These are phyloP conservation scores for Astrothelium subdiscretum DNA, from an alignment of 495 filamentous ascomycete genomes.

Conservation along the genomic window DNA sequence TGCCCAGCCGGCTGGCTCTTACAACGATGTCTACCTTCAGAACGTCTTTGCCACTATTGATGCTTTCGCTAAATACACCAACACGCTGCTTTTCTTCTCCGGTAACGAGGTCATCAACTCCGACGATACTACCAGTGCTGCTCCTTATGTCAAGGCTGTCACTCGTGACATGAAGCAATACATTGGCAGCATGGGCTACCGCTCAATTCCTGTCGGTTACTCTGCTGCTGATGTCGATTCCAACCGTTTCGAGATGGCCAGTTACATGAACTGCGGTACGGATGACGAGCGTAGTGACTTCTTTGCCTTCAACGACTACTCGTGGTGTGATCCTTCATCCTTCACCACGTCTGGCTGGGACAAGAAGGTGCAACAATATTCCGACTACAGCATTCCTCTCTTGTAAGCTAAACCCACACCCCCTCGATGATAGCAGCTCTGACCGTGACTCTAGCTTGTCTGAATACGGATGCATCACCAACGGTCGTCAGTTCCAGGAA, in stretches of 20 bases:
- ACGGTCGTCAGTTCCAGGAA: constrained; percentile 72
- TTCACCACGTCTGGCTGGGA: constrained; percentile 74
- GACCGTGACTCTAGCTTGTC: constrained; percentile 48
- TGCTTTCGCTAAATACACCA: constrained; percentile 73
- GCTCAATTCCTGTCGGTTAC: constrained; percentile 82
- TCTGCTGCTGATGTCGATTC: constrained; percentile 76
- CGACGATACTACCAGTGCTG: constrained; percentile 56
- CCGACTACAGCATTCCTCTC: constrained; percentile 79
- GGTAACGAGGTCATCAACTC: constrained; percentile 96
- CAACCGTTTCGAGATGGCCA: constrained; percentile 79
- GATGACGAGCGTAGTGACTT: constrained; percentile 84
- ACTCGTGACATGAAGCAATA: constrained; percentile 88
- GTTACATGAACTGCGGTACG: constrained; percentile 90
- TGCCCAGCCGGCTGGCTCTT: constrained; percentile 58
- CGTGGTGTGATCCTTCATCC: constrained; percentile 81
- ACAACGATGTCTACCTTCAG: constrained; percentile 88
- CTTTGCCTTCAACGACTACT: constrained; percentile 98
- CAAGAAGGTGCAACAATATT: constrained; percentile 84
- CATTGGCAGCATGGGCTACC: constrained; percentile 60
- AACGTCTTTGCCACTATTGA: constrained; percentile 90
- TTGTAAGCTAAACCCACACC: constrained; percentile 40
- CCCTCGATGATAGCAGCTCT: background rate
- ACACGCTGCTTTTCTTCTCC: constrained; percentile 91
- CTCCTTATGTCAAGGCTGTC: constrained; percentile 85
- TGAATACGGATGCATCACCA: constrained; percentile 82